Evolutionary conservation across 202 grass and related monocot species (phyloP), one percentile per base, ranked within the genome.

Genomic region (Panicum virgatum): DNA sequence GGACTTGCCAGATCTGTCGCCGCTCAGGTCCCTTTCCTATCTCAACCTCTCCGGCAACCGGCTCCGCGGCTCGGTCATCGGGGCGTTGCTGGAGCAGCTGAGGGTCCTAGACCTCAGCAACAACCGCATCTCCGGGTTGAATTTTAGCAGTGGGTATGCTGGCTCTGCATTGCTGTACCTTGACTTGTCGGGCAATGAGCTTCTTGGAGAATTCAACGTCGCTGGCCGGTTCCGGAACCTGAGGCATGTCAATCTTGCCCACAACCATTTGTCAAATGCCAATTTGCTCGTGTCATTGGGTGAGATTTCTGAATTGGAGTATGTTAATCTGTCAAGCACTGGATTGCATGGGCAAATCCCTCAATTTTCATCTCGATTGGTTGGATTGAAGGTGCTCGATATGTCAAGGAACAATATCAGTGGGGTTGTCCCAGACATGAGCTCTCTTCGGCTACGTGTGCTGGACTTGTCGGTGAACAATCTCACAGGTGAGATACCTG

Each of bases 381-480:
- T 65, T 79, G 51, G 71, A 59, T 86, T 99, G 85, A 90, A 87
- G 82, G 90, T 85, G 46, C 74, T 99, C 15, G 96, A 99, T 92
- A 85, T 99, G 44, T 99, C 96, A 14, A 70, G 59, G 73, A 99
- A 99, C 56, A 84, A 92, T 77, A 84, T 99, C 62, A 90, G 69
- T 1, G 91, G 89, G 9, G 54, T 91, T 38, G 85, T 99, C 66
- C 92, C 89, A 1, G 89, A 96, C 74, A 81, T 99, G 78, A 92
- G 89, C 70, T 60, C 40, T 5, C 52, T 85, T 72, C 23, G 3
- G 32, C 75, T 99, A 12, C 80, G 66, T 64, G 82, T 92, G 51
- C 76, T 99, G 26, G 92, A 99, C 82, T 79, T 96, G 83, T 99
- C 96, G 0, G 59, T 92, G 52, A 99, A 99, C 89, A 99, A 96